These are phyloP conservation scores for Colletotrichum filicis DNA, from an alignment of 2,329 filamentous ascomycete genomes.

Conservation along the genomic window DNA sequence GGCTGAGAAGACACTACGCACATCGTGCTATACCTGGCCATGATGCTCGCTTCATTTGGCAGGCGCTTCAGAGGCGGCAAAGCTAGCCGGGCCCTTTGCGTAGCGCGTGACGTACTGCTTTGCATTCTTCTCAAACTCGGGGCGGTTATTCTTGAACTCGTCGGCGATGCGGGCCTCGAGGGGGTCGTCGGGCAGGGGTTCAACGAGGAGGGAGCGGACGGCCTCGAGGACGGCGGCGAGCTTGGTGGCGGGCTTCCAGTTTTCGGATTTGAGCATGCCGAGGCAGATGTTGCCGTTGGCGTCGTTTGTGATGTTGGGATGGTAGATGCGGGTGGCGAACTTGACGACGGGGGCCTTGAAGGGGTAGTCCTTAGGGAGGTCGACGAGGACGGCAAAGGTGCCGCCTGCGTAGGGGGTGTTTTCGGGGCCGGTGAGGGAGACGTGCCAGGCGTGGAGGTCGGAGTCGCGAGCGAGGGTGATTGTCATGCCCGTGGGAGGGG, in stretches of 20 bases:
- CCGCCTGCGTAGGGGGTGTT: slow-evolving; percentile 69
- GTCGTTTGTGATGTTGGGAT: slow-evolving; percentile 94
- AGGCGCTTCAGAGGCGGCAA: slow-evolving; percentile 41
- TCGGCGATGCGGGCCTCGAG: slow-evolving; percentile 89
- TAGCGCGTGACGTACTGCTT: slow-evolving; percentile 79
- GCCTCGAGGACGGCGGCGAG: slow-evolving; percentile 81
- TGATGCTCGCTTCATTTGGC: not conserved
- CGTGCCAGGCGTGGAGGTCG: slow-evolving; percentile 64
- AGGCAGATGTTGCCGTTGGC: slow-evolving; percentile 87
- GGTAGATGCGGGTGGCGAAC: slow-evolving; percentile 93
- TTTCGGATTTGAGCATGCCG: slow-evolving; percentile 82
- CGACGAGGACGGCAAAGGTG: slow-evolving; percentile 77
- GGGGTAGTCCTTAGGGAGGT: slow-evolving; percentile 83
- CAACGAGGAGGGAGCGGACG: slow-evolving; percentile 77
- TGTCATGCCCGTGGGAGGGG: slow-evolving; percentile 59
- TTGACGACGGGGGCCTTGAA: slow-evolving; percentile 86
- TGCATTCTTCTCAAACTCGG: slow-evolving; percentile 79
- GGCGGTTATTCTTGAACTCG: slow-evolving; percentile 77
- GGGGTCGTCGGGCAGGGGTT: slow-evolving; percentile 90
- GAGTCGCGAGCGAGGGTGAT: slow-evolving; percentile 57
- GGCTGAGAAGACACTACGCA: not conserved
- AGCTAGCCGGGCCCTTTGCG: slow-evolving; percentile 61
- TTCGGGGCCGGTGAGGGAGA: slow-evolving; percentile 58
- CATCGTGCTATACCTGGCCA: not conserved
- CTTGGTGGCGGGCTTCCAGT: slow-evolving; percentile 91